Percentiles rank a stretch among this genome's conserved stretches.
Evolutionary conservation across 2,329 filamentous ascomycete genomes (phyloP).

Genomic region (Nigrospora sphaerica): DNA sequence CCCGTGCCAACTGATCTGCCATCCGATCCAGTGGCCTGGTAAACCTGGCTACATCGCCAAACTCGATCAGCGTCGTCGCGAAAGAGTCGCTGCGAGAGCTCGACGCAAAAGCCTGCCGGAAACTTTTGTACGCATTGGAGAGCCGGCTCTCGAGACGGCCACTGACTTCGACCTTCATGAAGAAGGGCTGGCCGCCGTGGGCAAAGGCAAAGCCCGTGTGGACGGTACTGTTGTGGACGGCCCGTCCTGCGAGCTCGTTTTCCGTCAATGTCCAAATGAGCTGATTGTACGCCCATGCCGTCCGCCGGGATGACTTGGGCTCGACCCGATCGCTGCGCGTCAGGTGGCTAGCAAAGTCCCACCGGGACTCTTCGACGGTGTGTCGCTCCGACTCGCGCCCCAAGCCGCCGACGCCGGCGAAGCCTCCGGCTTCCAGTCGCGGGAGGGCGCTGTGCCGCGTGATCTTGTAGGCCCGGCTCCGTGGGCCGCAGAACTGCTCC

Average conservation of each 20-base stretch:
- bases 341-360: conserved; percentile 16
- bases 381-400: conserved; percentile 11
- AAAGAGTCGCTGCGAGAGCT: conserved; percentile 3
- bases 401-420: conserved; percentile 13
- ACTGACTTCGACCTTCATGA: conserved; percentile 20
- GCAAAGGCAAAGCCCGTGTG: conserved; percentile 22
- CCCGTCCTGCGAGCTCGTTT: conserved; percentile 17
- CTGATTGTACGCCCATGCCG: conserved; percentile 12
- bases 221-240: conserved; percentile 15
- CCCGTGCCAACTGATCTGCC: neutral
- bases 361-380: conserved; percentile 10
- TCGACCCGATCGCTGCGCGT: conserved; percentile 6
- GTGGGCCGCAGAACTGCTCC: conserved; percentile 11
- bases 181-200: conserved; percentile 19
- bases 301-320: neutral
- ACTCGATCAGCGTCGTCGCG: conserved; percentile 16
- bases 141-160: conserved; percentile 16
- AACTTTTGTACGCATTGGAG: conserved; percentile 10
- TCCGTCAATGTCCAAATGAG: conserved; percentile 21
- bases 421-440: conserved; percentile 9
- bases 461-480: conserved; percentile 5
- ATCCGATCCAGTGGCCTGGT: conserved; percentile 13
- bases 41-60: conserved; percentile 9
- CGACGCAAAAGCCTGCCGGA: conserved; percentile 10
- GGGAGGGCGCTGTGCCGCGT: conserved; percentile 9